Conservation (phyloP, 1,284 basidiomycete genomes). For the Ganoderma sinense region DNA sequence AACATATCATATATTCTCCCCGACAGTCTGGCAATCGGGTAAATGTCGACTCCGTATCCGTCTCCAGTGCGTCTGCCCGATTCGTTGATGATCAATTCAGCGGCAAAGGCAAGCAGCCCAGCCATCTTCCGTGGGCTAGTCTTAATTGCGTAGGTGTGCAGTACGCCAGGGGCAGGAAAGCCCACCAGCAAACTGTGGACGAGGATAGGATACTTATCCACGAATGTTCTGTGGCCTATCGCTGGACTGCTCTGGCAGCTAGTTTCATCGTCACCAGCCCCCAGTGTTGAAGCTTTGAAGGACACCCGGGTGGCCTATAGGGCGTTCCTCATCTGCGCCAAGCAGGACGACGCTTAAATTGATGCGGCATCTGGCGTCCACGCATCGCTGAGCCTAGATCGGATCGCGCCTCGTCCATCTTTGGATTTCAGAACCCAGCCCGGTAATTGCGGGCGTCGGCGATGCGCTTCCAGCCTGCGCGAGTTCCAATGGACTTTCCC, state of each 20-base stretch:
- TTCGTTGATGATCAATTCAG: conserved; percentile 3
- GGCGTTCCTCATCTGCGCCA: neutral
- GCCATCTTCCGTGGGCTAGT: neutral
- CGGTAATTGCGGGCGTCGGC: conserved; percentile 21
- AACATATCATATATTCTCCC: neutral
- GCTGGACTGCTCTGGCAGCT: neutral
- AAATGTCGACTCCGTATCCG: neutral
- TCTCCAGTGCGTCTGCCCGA: neutral
- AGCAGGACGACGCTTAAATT: neutral
- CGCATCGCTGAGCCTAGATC: conserved; percentile 23
- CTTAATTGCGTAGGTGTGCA: neutral
- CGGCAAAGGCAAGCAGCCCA: neutral
- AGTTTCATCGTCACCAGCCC: neutral
- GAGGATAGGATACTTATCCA: neutral
- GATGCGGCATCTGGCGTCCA: conserved; percentile 17
- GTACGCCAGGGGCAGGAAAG: neutral
- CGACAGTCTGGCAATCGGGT: neutral
- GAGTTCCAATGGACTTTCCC: conserved; percentile 21
- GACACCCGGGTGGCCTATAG: neutral
- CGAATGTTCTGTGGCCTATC: neutral
- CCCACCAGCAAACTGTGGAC: neutral
- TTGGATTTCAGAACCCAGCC: conserved; percentile 13
- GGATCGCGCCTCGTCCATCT: conserved; percentile 18
- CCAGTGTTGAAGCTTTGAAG: neutral
- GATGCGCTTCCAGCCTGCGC: conserved; percentile 14